Conservation (phyloP, 225 moss, liverwort and hornwort genomes). For the Pleurozium schreberi region DNA sequence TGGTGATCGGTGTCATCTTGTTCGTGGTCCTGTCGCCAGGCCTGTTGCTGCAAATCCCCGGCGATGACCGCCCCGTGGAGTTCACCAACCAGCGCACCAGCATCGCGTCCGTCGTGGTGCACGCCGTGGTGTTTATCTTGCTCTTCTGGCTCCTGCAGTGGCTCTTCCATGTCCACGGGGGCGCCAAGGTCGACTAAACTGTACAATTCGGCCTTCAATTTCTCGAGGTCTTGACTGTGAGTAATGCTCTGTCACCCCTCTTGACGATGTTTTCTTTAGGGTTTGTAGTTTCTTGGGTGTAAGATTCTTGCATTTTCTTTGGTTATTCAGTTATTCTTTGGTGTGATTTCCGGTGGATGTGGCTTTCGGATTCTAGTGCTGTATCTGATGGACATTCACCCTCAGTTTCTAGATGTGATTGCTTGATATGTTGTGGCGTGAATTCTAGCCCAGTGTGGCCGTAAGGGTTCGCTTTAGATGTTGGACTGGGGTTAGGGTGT, state of each 20-base stretch:
- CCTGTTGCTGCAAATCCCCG: conserved; percentile 78
- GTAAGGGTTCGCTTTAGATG: background rate
- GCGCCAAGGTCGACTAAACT: conserved; percentile 12
- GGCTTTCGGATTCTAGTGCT: background rate
- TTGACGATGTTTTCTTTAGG: background rate
- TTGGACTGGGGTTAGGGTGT: background rate
- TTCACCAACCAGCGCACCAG: conserved; percentile 83
- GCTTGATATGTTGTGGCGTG: background rate
- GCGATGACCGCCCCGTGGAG: conserved; percentile 78
- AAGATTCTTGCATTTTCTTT: background rate
- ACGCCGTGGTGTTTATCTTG: conserved; percentile 61
- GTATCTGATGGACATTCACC: background rate
- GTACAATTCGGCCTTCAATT: background rate
- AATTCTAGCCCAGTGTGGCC: background rate
- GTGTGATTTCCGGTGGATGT: background rate
- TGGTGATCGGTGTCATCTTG: conserved; percentile 67
- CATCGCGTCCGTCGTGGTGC: conserved; percentile 59
- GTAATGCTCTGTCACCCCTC: background rate
- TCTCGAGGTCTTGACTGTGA: background rate
- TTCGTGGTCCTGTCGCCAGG: conserved; percentile 82
- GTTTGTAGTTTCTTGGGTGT: background rate
- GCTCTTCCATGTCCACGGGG: conserved; percentile 39
- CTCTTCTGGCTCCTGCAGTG: conserved; percentile 56
- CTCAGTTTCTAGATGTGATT: background rate
- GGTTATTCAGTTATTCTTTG: too few relatives aligned